Conservation (phyloP, 768 basidiomycete species). For the Pleurotus platypus region DNA sequence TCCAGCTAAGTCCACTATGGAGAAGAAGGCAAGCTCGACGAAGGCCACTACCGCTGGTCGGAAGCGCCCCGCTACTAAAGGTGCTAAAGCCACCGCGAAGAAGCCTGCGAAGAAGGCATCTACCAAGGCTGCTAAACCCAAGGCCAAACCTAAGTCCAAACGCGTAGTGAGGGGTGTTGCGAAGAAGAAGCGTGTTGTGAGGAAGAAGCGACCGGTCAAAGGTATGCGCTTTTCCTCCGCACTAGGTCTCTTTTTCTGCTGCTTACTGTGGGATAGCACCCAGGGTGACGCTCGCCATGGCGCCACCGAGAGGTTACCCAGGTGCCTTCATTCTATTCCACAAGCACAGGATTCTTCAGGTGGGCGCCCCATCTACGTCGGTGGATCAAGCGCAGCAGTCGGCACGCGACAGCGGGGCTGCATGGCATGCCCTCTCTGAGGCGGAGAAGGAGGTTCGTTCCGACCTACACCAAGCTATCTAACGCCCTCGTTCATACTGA, state of each 20-base stretch:
- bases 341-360: conserved; percentile 11
- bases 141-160: conserved; percentile 9
- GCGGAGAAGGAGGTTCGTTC: conserved; percentile 31
- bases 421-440: conserved; percentile 28
- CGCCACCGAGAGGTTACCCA: conserved; percentile 23
- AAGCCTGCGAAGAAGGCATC: conserved; percentile 5
- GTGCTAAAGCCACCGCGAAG: not conserved
- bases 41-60: not conserved
- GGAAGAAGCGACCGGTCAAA: conserved; percentile 1
- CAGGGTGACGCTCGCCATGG: conserved; percentile 1
- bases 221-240: not conserved
- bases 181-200: conserved; percentile 2
- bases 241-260: not conserved
- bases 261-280: not conserved
- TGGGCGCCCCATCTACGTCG: not conserved
- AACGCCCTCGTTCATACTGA: not conserved
- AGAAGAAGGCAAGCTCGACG: conserved; percentile 9
- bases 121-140: conserved; percentile 6
- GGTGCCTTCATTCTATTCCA: conserved; percentile 22
- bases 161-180: conserved; percentile 1
- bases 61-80: not conserved
- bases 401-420: conserved; percentile 17
- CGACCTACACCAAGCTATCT: not conserved
- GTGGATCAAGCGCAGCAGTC: not conserved
- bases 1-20: not conserved